Base-by-base conservation (phyloP, 352 stramenopile species). In the Pythium guiyangense region DNA sequence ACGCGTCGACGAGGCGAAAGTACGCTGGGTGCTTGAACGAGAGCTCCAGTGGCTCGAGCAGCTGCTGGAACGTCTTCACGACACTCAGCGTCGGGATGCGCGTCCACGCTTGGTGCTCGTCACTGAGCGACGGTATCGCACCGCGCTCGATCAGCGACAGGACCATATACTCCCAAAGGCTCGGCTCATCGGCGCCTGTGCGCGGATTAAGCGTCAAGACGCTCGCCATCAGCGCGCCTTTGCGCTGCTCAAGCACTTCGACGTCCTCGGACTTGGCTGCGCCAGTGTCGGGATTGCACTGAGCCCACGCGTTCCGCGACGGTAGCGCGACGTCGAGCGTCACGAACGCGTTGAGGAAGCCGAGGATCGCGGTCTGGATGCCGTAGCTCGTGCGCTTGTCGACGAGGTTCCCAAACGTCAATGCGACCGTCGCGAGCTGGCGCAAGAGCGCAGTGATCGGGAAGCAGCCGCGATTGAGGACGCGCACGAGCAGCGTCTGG, bases 181-280 rank as follows among this genome's bases (percentile, higher is more conserved):
- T 73, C 18, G 57, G 48, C 1, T 86, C 73, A 31, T 75, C 54
- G 47, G 73, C 47, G 2, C 67, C 37, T 11, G 57, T 65, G 20
- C 64, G 64, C n/a, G 72, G 49, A 2, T 62, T 62, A 4, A 70
- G 63, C 6, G 67, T 70, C n/a, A 87, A 37, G 26, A 83, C 49
- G 14, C 56, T 61, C 6, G 73, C 73, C 20, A 88, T 66, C 18
- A 88, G 62, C 45, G 79, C 69, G 46, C 68, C 74, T 63, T 83
- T 85, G 4, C 78, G 62, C 47, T 88, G 75, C 50, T 86, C 75
- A n/a, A 83, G 68, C 6, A 65, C 56, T 35, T 84, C 76, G 20
- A 65, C 52, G 45, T 88, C 78, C 37, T 79, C 66, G 29, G 64
- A 40, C 39, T 60, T 52, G 12, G 37, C n/a, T 15, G 22, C 52